A percentile compares a stretch with the other conserved stretches of the same genome.
phyloP scores from a whole-genome alignment of 306 rosid genomes.

The Vicia sativa region DNA sequence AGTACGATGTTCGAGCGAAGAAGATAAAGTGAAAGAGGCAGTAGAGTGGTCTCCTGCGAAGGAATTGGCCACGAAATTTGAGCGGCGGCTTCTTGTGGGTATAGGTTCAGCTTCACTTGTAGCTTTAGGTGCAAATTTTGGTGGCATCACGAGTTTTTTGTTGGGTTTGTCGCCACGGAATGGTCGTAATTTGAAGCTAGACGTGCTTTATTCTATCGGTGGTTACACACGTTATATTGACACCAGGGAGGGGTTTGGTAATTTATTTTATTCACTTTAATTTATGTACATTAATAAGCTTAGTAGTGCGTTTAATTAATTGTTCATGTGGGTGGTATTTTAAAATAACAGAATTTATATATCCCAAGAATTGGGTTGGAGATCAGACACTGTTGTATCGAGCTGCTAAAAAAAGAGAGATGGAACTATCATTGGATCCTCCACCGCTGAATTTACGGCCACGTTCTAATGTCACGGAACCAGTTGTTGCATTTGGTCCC shows the following conservation, averaged over 20 bases:
- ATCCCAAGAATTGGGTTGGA: slow-evolving; percentile 92
- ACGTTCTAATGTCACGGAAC: slow-evolving; percentile 60
- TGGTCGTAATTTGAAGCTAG: slow-evolving; percentile 67
- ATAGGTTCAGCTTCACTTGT: slow-evolving; percentile 79
- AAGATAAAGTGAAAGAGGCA: slow-evolving; percentile 39
- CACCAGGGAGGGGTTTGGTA: slow-evolving; percentile 79
- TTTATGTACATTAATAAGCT: neutral
- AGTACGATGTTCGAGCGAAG: slow-evolving; percentile 41
- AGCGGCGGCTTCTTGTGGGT: slow-evolving; percentile 67
- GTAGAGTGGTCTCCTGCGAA: slow-evolving; percentile 38
- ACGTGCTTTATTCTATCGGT: slow-evolving; percentile 69
- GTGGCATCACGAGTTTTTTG: slow-evolving; percentile 74
- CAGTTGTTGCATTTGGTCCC: slow-evolving; percentile 83
- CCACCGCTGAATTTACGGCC: slow-evolving; percentile 54
- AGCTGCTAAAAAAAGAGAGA: slow-evolving; percentile 70
- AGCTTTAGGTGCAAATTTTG: slow-evolving; percentile 81
- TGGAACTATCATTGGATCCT: slow-evolving; percentile 77
- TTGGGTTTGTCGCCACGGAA: slow-evolving; percentile 69
- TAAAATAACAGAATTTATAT: slow-evolving; percentile 65
- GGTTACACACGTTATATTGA: slow-evolving; percentile 86
- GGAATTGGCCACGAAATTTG: slow-evolving; percentile 52
- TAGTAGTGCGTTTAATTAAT: neutral
- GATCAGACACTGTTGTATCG: slow-evolving; percentile 79
- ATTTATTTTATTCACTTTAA: slow-evolving; percentile 27
- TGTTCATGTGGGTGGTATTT: neutral